A percentile compares a stretch with the other conserved stretches of the same genome.
Evolutionary conservation across 1,139 yeast species (phyloP).

Genomic region (Suhomyces maxii): DNA sequence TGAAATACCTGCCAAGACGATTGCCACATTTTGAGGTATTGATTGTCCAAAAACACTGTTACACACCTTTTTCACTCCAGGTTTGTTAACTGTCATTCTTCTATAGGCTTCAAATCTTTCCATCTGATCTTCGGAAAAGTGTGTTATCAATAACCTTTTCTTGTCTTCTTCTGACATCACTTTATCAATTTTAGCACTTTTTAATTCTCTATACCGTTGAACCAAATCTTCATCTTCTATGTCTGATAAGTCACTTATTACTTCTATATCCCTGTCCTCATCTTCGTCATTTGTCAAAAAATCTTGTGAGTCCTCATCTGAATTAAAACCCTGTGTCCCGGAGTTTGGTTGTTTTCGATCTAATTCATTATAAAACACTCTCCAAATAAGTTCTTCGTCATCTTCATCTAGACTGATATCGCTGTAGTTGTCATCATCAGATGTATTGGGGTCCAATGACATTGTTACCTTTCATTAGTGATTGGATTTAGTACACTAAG

Average conservation of each 20-base stretch:
- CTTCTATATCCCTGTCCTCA: constrained; percentile 12
- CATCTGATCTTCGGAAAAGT: constrained; percentile 81
- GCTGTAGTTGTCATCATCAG: constrained; percentile 23
- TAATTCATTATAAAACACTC: constrained; percentile 38
- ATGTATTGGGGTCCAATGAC: background rate
- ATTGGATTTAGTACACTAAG: too few species aligned
- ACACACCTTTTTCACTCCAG: constrained; percentile 79
- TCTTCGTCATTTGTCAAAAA: constrained; percentile 12
- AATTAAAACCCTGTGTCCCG: too few species aligned
- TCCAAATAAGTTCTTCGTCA: constrained; percentile 48
- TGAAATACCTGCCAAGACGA: constrained; percentile 81
- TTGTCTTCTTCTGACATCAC: constrained; percentile 49
- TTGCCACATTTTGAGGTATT: constrained; percentile 80
- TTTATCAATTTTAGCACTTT: constrained; percentile 22
- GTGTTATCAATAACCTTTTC: constrained; percentile 65
- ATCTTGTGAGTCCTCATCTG: too few species aligned
- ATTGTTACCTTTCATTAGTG: background rate
- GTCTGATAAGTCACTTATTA: constrained; percentile 32
- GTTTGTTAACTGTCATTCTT: constrained; percentile 76
- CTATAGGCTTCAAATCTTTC: constrained; percentile 85
- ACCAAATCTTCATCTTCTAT: constrained; percentile 41
- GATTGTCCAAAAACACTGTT: constrained; percentile 79
- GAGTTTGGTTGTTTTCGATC: constrained; percentile 2
- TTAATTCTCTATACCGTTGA: constrained; percentile 30
- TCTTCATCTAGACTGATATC: constrained; percentile 49